These are phyloP conservation scores for Calonectria naviculata DNA, from an alignment of 2,329 filamentous ascomycete genomes.

Conservation along the genomic window DNA sequence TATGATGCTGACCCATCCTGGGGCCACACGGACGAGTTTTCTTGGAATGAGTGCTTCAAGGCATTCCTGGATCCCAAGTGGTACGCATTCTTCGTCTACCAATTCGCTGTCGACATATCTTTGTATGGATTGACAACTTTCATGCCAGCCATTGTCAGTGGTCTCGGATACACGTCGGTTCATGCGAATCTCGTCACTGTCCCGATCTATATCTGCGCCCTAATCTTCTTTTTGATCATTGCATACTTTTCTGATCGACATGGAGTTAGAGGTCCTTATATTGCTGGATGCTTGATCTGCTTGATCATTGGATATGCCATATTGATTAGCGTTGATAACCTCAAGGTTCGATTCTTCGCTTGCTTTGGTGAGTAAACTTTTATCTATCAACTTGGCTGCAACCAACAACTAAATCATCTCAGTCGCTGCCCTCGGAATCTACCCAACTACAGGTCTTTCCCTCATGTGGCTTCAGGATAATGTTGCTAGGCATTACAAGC, in stretches of 20 bases:
- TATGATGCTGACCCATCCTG: conserved; percentile 25
- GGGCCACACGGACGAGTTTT: conserved; percentile 25
- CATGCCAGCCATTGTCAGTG: conserved; percentile 41
- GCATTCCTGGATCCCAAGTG: conserved; percentile 45
- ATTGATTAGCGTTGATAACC: conserved; percentile 40
- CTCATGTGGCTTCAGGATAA: conserved; percentile 61
- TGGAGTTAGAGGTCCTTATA: conserved; percentile 34
- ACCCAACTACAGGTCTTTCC: conserved; percentile 50
- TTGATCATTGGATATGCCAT: conserved; percentile 44
- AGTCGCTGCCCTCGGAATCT: conserved; percentile 38
- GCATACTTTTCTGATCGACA: conserved; percentile 41
- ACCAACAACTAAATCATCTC: background rate
- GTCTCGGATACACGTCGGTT: conserved; percentile 44
- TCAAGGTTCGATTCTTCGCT: conserved; percentile 39
- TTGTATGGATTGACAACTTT: conserved; percentile 45
- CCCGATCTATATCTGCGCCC: conserved; percentile 26
- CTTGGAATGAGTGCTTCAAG: conserved; percentile 26
- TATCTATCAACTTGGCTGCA: background rate
- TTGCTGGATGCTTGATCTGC: conserved; percentile 36
- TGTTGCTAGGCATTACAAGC: conserved; percentile 57
- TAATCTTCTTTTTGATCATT: conserved; percentile 37
- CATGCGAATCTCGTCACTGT: conserved; percentile 47
- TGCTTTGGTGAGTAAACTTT: conserved; percentile 20
- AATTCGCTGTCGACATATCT: conserved; percentile 43
- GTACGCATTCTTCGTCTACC: conserved; percentile 42